Evolutionary conservation across 2,329 filamentous ascomycete genomes (phyloP).

Genomic region (Trichophyton rubrum): DNA sequence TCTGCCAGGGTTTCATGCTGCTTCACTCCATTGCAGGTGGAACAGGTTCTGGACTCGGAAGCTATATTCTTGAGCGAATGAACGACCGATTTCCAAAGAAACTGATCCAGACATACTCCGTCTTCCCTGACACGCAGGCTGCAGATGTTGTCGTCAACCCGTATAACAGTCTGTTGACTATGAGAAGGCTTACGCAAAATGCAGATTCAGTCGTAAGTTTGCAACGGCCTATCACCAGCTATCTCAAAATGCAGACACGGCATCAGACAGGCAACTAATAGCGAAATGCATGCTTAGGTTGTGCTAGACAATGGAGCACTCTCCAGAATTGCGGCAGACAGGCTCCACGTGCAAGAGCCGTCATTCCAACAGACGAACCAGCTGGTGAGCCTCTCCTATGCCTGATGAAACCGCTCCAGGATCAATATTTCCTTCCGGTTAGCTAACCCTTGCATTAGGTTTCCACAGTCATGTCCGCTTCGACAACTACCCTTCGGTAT

Average conservation of each 20-base stretch:
- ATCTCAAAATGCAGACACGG: neutral
- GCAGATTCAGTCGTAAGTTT: slow-evolving; percentile 72
- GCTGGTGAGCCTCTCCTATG: slow-evolving; percentile 45
- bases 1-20: slow-evolving; percentile 78
- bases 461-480: slow-evolving; percentile 96
- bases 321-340: slow-evolving; percentile 84
- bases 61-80: slow-evolving; percentile 84
- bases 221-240: neutral
- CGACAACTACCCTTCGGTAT: slow-evolving; percentile 90
- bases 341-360: slow-evolving; percentile 86
- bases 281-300: slow-evolving; percentile 34
- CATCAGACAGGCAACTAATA: slow-evolving; percentile 15
- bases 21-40: slow-evolving; percentile 95
- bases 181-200: slow-evolving; percentile 85
- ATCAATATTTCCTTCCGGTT: neutral
- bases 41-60: slow-evolving; percentile 90
- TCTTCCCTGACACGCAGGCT: slow-evolving; percentile 88
- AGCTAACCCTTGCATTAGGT: slow-evolving; percentile 37
- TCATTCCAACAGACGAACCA: slow-evolving; percentile 98
- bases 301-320: slow-evolving; percentile 93
- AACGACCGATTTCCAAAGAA: slow-evolving; percentile 99
- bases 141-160: slow-evolving; percentile 93
- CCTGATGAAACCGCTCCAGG: neutral
- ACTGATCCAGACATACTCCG: slow-evolving; percentile 96
- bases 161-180: slow-evolving; percentile 89